phyloP scores from a whole-genome alignment of 441 rosid species.

The Gossypium lobatum region DNA sequence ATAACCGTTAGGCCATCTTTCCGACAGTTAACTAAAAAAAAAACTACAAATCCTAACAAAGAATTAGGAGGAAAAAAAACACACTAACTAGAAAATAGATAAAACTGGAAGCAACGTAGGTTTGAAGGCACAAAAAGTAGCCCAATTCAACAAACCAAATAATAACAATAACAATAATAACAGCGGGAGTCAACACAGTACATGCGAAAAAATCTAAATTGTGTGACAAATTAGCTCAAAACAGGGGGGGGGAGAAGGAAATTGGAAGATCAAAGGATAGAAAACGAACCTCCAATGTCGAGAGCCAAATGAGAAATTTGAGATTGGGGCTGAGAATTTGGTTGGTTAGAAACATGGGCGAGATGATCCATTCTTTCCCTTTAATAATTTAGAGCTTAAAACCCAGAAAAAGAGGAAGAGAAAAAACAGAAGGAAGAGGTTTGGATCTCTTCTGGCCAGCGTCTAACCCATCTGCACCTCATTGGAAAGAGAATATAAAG shows the following conservation, averaged over 20 bases:
- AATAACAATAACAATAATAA: neutral
- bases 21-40: neutral
- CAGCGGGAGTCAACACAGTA: neutral
- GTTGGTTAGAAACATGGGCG: slow-evolving; percentile 8
- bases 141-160: neutral
- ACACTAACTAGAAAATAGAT: neutral
- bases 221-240: neutral
- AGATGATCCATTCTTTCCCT: neutral
- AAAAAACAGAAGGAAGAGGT: neutral
- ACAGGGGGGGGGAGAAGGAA: neutral
- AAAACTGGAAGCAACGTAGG: neutral
- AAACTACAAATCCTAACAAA: neutral
- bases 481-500: neutral
- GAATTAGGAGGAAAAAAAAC: neutral
- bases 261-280: neutral
- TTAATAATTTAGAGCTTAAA: neutral
- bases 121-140: neutral
- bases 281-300: slow-evolving; percentile 75
- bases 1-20: neutral
- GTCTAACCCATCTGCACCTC: slow-evolving; percentile 24
- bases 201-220: neutral
- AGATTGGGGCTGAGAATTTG: slow-evolving; percentile 23
- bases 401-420: neutral
- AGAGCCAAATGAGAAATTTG: slow-evolving; percentile 78
- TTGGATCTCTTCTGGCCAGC: neutral